These are phyloP conservation scores for Paramecium pentaurelia DNA, from an alignment of 73 alveolate species.

Conservation along the genomic window DNA sequence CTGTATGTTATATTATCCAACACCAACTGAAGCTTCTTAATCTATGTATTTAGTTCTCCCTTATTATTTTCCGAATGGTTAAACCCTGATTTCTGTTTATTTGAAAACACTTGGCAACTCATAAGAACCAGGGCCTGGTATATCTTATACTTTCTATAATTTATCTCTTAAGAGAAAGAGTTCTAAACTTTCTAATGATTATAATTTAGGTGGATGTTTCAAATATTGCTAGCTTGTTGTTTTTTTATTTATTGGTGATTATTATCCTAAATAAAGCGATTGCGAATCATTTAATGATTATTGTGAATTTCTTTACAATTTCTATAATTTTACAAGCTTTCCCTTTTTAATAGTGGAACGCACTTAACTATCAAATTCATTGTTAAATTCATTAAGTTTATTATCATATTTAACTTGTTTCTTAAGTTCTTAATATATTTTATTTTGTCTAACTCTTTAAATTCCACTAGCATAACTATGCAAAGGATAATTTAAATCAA, in stretches of 20 bases:
- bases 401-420: background rate
- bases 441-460: conserved; percentile 4
- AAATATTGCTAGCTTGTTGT: background rate
- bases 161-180: background rate
- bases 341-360: background rate
- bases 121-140: conserved; percentile 22
- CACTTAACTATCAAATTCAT: background rate
- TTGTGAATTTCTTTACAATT: background rate
- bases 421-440: background rate
- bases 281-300: background rate
- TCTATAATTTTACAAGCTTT: background rate
- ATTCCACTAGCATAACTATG: conserved; percentile 23
- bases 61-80: conserved; percentile 7
- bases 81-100: background rate
- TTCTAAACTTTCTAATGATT: conserved; percentile 20
- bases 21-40: background rate
- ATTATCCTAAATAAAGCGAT: background rate
- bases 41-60: background rate
- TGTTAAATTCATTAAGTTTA: background rate
- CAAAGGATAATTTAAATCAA: conserved; percentile 15
- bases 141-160: background rate
- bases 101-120: conserved; percentile 3
- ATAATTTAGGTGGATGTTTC: conserved; percentile 12
- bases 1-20: background rate
- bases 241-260: background rate